These are phyloP conservation scores for Pisolithus thermaeus DNA, from an alignment of 1,284 basidiomycete genomes.

Conservation along the genomic window DNA sequence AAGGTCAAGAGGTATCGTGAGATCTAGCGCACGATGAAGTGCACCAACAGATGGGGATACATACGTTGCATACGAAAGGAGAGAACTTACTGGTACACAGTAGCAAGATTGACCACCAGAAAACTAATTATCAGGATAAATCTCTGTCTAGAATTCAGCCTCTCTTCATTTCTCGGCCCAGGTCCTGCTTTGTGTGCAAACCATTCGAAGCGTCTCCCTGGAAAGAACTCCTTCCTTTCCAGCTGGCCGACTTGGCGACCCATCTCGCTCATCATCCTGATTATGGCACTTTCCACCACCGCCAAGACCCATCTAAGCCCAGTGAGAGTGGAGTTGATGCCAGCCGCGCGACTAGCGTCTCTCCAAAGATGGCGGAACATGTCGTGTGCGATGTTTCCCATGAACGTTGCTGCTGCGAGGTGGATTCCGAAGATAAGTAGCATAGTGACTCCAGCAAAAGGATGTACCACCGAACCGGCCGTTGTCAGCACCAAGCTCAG, in stretches of 20 bases:
- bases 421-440: constrained; percentile 18
- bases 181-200: constrained; percentile 39
- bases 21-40: too few species aligned
- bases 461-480: constrained; percentile 9
- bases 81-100: neutral
- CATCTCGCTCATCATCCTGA: constrained; percentile 47
- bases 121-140: constrained; percentile 17
- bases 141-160: constrained; percentile 31
- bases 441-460: constrained; percentile 9
- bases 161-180: constrained; percentile 40
- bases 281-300: constrained; percentile 42
- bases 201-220: constrained; percentile 51
- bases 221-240: constrained; percentile 35
- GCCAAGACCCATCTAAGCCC: constrained; percentile 36
- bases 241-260: constrained; percentile 44
- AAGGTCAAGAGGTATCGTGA: too few species aligned
- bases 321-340: constrained; percentile 32
- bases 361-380: constrained; percentile 41
- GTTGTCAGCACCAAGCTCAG: constrained; percentile 17
- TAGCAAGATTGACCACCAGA: constrained; percentile 4
- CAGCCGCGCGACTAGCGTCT: constrained; percentile 29
- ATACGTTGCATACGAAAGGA: too few species aligned
- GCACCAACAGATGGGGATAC: too few species aligned
- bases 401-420: constrained; percentile 26
- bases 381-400: constrained; percentile 44